Conservation (phyloP, 2,329 filamentous ascomycete genomes). For the Ceratocystis cacaofunesta region DNA sequence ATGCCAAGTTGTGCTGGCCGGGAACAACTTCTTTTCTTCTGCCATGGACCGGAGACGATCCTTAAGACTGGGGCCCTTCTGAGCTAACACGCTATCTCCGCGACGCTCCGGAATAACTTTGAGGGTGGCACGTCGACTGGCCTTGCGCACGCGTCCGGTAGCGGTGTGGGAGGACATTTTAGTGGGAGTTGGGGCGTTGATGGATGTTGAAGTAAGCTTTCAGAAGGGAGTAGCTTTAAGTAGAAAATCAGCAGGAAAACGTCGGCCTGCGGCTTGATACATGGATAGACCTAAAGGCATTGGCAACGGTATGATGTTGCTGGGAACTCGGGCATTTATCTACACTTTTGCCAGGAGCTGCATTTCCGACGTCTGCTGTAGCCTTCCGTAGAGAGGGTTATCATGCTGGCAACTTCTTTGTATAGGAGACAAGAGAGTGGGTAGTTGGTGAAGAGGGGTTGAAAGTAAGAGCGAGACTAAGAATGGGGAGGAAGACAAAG, state of each 20-base stretch:
- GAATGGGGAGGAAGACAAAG: background rate
- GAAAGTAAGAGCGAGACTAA: background rate
- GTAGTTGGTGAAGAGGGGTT: background rate
- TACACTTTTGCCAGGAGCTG: too few relatives aligned
- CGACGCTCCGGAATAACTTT: background rate
- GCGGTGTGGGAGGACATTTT: background rate
- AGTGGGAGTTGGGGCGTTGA: background rate
- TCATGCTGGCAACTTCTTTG: background rate
- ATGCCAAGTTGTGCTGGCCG: slow-evolving; percentile 35
- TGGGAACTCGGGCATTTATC: too few relatives aligned
- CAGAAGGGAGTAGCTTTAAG: background rate
- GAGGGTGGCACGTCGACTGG: background rate
- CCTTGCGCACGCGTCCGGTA: background rate
- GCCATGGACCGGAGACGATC: slow-evolving; percentile 28
- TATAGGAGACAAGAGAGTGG: background rate
- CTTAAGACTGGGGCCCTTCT: slow-evolving; percentile 5
- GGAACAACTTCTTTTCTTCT: slow-evolving; percentile 29
- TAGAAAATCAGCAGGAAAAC: background rate
- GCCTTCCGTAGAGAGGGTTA: background rate
- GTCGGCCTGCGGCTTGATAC: background rate
- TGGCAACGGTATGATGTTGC: too few relatives aligned
- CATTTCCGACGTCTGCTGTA: background rate
- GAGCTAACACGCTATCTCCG: background rate
- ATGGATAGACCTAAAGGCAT: too few relatives aligned
- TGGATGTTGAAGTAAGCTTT: background rate